Evolutionary conservation across 805 yeast species (phyloP).

Genomic region (Jamesozyma lodderae): DNA sequence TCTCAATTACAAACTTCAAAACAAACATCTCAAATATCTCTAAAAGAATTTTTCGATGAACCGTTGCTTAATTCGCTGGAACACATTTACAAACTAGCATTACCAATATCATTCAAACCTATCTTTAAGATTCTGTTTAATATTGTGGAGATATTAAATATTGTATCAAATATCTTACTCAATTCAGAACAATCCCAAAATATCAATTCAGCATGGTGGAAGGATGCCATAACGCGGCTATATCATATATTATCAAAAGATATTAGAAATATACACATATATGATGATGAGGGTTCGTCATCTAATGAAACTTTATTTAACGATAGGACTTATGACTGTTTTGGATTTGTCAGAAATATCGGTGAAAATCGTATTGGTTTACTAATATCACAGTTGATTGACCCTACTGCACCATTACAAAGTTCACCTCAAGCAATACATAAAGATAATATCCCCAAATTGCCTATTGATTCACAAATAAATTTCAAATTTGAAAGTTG

Average conservation of each 20-base stretch:
- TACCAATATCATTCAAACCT: constrained; percentile 40
- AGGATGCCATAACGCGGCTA: constrained; percentile 17
- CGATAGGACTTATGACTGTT: constrained; percentile 13
- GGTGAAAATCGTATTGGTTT: constrained; percentile 21
- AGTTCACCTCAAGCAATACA: constrained; percentile 21
- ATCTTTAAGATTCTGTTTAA: constrained; percentile 45
- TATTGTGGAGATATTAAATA: constrained; percentile 43
- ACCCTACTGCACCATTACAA: constrained; percentile 15
- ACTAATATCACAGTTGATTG: constrained; percentile 17
- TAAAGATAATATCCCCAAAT: constrained; percentile 16
- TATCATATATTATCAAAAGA: constrained; percentile 18
- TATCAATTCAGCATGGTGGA: constrained; percentile 19
- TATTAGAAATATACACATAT: constrained; percentile 6
- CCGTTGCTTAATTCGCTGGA: constrained; percentile 23
- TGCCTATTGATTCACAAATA: constrained; percentile 1
- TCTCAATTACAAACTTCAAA: no score
- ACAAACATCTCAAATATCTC: constrained; percentile 1
- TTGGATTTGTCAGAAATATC: constrained; percentile 22
- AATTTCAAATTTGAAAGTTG: constrained; percentile 19
- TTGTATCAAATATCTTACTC: constrained; percentile 29
- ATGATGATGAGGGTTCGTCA: neutral
- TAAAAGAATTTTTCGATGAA: constrained; percentile 15
- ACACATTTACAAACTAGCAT: constrained; percentile 29
- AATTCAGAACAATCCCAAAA: neutral
- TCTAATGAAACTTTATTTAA: constrained; percentile 1